Conservation (phyloP, 305 asterid species). For the Fraxinus velutina region DNA sequence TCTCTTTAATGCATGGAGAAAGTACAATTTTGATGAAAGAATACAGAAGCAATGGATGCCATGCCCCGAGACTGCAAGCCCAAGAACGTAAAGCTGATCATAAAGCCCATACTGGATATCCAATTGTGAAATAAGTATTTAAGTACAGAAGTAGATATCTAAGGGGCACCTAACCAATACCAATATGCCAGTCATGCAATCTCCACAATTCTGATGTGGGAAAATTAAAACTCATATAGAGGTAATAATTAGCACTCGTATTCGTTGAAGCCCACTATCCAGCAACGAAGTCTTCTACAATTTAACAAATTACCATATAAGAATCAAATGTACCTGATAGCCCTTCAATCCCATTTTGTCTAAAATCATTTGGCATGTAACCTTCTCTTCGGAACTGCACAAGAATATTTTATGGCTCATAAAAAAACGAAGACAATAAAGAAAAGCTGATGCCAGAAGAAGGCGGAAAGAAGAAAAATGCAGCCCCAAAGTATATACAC, state of each 20-base stretch:
- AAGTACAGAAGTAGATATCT: constrained; percentile 4
- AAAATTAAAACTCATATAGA: constrained; percentile 8
- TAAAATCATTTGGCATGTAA: constrained; percentile 79
- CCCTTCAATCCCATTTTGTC: constrained; percentile 87
- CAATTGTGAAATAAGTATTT: constrained; percentile 6
- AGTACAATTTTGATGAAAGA: neutral
- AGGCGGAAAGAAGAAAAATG: neutral
- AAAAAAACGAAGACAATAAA: constrained; percentile 12
- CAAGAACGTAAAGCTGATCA: neutral
- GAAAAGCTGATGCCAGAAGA: constrained; percentile 9
- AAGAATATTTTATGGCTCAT: constrained; percentile 18
- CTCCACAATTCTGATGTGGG: constrained; percentile 12
- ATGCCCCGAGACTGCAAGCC: neutral
- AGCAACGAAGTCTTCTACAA: neutral
- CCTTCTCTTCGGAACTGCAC: constrained; percentile 83
- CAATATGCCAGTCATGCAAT: constrained; percentile 14
- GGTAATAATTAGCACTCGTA: neutral
- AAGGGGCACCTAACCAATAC: constrained; percentile 8
- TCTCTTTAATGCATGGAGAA: neutral
- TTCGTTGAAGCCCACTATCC: neutral
- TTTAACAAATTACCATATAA: neutral
- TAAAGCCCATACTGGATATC: constrained; percentile 1
- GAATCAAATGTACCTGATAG: constrained; percentile 63
- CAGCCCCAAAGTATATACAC: constrained; percentile 15
- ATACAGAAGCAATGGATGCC: neutral